Base-by-base conservation (phyloP, 495 filamentous ascomycete genomes). In the Aspergillus homomorphus region DNA sequence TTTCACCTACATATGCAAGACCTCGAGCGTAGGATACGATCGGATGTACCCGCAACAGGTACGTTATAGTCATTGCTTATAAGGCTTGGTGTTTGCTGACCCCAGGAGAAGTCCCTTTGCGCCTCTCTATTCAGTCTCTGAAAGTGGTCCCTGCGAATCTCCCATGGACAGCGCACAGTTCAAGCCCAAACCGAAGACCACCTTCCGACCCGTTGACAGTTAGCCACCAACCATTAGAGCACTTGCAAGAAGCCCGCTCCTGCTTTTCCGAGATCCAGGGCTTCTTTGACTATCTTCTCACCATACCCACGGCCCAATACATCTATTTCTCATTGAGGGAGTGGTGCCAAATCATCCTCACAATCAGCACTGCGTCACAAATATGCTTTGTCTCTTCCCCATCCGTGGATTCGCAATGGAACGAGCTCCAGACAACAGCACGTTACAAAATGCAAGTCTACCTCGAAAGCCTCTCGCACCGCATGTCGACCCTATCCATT, bases 271-370 rank as follows among this genome's bases (percentile, higher is more conserved):
- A 26, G 16, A 50, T 50, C 9, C 46, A 24, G 15, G 5, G 4
- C 21, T 50, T 50, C 12, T 50, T 50, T 21, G 46, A 50, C n/a
- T 26, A 26, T 16, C 24, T 50, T 24, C 46, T 50, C 46, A 24
- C 21, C 46, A 50, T 50, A 4, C 46, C 46, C 23, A 0, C 1
- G 1, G 46, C 23, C 15, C 3, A 26, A 26, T 50, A 50, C 21
- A 50, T 26, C 21, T 16, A 23, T 12, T 50, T 50, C 46, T 50
- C 46, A 0, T n/a, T 50, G 4, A 10, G 46, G 16, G 46, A 50
- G 15, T 50, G 46, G 46, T 50, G 46, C 22, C 22, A 50, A 16
- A 6, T 50, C 2, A 26, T 50, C 12, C 21, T 50, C 22, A 50
- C 46, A 1, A 50, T 50, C 4, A 50, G 46, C n/a, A 14, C 46